Conservation (phyloP, 2,329 filamentous ascomycete genomes). For the Paracoccidioides lutzii region DNA sequence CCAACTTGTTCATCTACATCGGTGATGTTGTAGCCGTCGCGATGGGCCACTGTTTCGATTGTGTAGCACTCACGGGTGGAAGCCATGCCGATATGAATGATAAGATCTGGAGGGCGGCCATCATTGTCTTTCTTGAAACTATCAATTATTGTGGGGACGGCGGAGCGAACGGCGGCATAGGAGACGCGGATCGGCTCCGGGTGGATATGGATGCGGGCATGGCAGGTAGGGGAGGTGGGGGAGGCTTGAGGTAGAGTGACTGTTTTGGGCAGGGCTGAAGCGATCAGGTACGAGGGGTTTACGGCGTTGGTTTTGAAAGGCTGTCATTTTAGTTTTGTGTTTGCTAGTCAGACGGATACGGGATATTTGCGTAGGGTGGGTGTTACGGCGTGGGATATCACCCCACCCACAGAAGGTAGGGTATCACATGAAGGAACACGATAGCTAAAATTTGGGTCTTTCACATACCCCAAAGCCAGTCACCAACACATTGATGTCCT, state of each 20-base stretch:
- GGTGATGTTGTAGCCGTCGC: conserved; percentile 55
- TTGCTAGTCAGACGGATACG: neutral
- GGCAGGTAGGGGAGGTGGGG: conserved; percentile 15
- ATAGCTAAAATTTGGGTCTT: neutral
- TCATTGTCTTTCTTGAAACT: conserved; percentile 28
- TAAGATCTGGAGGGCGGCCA: conserved; percentile 45
- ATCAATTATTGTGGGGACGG: conserved; percentile 52
- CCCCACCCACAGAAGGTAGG: neutral
- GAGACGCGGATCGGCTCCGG: conserved; percentile 56
- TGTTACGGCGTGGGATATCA: neutral
- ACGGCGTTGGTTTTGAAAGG: conserved; percentile 61
- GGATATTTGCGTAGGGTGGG: neutral
- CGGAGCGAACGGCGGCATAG: conserved; percentile 52
- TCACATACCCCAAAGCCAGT: conserved; percentile 33
- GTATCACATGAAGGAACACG: neutral
- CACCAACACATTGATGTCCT: conserved; percentile 38
- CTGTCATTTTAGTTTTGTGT: conserved; percentile 32
- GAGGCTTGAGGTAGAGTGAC: conserved; percentile 35
- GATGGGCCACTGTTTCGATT: conserved; percentile 57
- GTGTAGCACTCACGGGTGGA: conserved; percentile 51
- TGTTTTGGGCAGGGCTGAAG: conserved; percentile 51
- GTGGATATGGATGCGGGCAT: conserved; percentile 38
- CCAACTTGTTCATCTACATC: conserved; percentile 52
- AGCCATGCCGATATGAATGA: conserved; percentile 73
- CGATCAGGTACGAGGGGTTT: conserved; percentile 75